Base-by-base conservation (phyloP, 2,329 filamentous ascomycete genomes). In the Raffaelea arxii region DNA sequence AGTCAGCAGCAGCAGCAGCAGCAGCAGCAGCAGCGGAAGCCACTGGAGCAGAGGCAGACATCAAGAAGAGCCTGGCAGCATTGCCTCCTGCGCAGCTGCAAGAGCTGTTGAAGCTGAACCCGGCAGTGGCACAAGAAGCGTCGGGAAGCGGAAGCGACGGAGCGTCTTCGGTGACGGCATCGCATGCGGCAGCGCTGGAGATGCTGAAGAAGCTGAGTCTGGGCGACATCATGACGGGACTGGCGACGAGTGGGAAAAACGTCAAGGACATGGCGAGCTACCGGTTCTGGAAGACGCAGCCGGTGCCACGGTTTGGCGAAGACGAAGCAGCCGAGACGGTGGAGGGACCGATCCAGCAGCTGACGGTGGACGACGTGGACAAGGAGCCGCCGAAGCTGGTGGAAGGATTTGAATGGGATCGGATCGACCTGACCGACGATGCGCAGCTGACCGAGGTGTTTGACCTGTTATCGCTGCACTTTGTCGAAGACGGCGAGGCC, bases 251-350 rank as follows among this genome's bases (percentile, higher is more conserved):
- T 51, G 86, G 85, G 47, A 94, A 92, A 74, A 94, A 94, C 59
- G 82, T 80, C 56, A 96, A 95, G 70, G 90, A 96, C 61, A 95
- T 96, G 88, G 89, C 84, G 6, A 86, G 83, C 49, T 96, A 97
- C 75, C 96, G 94, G 67, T 98, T 98, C 70, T 98, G 92, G 92
- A 82, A 88, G 64, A 98, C 92, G 41, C 92, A 98, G 65, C 92
- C 92, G 1, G 92, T 98, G 49, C 86, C 86, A 43, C 83, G 82
- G 59, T 95, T 97, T 59, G 82, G 77, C 57, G 70, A 82, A 62
- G 51, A 44, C 12, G 49, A 53, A 37, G 18, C 30, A 4, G 56
- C 59, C 14, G 68, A 74, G 52, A 61, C 66, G 32, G 58, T 80
- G 42, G 90, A 97, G 58, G 92, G 92, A 0, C 88, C 90, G 0